Evolutionary conservation across 768 basidiomycete species (phyloP), one percentile per base, ranked within the genome.

Genomic region (Tricholomella constricta): DNA sequence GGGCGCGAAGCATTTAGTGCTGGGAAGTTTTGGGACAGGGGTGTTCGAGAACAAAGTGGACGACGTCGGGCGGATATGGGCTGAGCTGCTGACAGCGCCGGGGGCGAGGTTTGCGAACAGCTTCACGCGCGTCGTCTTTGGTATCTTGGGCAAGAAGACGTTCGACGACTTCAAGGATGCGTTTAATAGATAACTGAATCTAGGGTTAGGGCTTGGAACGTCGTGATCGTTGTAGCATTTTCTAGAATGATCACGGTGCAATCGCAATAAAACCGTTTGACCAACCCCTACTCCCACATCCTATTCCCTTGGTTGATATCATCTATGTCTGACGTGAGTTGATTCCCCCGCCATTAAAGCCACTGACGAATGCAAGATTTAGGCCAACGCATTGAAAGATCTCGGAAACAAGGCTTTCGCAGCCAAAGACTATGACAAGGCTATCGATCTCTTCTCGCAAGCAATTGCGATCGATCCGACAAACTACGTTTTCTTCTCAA

Each of bases 331-430:
- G 69, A 73, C 63, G 76, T 77, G 61, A 51, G 75, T 70, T 26
- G 17, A 22, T 15, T 25, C 5, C n/a, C 12, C 29, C 9, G 19
- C 12, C 25, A 4, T 12, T 9, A 40, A 20, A n/a, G 22, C 14
- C n/a, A 20, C 17, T 25, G 11, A 35, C 50, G 52, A 23, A 57
- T 14, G 45, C 20, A n/a, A 35, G 22, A 54, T 42, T 42, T 36
- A 76, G 74, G 78, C 71, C 29, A 77, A 78, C 67, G 74, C 83
- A 54, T 77, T 97, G 59, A 98, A 98, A 77, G 90, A 92, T 65
- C 84, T 84, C 65, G 95, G 94, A 64, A 98, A 98, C 80, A 94
- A 94, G 66, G 94, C 95, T 19, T 98, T 98, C 73, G 79, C 89
- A 34, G 91, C 91, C 50, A 97, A 94, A 69, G 84, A 97, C 62